Evolutionary conservation across 345 rosid genomes (phyloP), one percentile per base, ranked within the genome.

Genomic region (Euphorbia lathyris): DNA sequence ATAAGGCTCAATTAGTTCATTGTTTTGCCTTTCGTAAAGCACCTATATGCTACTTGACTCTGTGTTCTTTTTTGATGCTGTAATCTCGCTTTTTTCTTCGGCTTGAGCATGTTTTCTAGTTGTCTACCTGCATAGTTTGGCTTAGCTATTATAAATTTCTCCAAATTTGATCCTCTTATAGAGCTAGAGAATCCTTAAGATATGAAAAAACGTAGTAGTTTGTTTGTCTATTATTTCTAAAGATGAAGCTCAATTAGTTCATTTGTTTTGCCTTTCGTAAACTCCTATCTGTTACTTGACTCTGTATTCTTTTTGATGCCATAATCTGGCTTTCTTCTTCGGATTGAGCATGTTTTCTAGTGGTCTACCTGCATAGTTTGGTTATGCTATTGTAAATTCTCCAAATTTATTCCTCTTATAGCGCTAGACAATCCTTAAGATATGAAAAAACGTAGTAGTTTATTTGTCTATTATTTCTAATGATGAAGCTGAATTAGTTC

Each of bases 401-500:
- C 58, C 26, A 36, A 12, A 64, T 27, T 14, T 29, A 40, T 71
- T 72, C 11, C 43, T 59, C 20, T 3, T 50, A 52, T 27, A 8
- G 20, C 22, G 19, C 25, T 20, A n/a, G 34, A 50, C 19, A 22
- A 42, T 58, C 26, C 13, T 45, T 14, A 2, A 20, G 56, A 9
- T 19, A 10, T 16, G 9, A n/a, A 52, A n/a, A 51, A 3, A 38
- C 55, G 25, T 13, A 51, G 5, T 25, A 4, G 20, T 0, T 52
- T 26, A 42, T 27, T 29, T 30, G 14, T 20, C n/a, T 60, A 40
- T 52, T 30, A 4, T 61, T 20, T 43, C 27, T 43, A 6, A 3
- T 9, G 27, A 57, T 66, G 30, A 61, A 62, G 59, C 52, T 27
- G 61, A 60, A 17, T n/a, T n/a, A n/a, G 58, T 48, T 58, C 9